Percentiles rank a stretch among this genome's conserved stretches.
Evolutionary conservation across 2,329 filamentous ascomycete species (phyloP).

Genomic region (Sordariomycetes sp.): DNA sequence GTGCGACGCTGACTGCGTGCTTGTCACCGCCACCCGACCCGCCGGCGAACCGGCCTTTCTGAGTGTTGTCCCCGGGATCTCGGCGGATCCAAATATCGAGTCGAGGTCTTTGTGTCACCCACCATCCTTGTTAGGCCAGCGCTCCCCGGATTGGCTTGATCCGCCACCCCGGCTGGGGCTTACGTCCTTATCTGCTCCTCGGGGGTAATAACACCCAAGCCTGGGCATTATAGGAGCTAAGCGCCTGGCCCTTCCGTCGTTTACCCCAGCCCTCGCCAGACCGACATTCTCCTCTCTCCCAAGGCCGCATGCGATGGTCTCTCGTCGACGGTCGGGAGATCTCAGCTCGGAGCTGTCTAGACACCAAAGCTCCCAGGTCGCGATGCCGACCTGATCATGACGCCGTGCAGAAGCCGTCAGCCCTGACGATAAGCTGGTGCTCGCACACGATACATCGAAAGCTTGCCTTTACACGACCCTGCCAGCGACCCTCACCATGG

Average conservation of each 20-base stretch:
- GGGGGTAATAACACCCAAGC: not conserved
- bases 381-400: not conserved
- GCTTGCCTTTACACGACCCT: not conserved
- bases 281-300: not conserved
- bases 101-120: not conserved
- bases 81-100: not conserved
- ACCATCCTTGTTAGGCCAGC: not conserved
- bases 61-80: not conserved
- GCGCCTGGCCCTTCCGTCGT: not conserved
- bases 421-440: not conserved
- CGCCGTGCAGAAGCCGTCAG: not conserved
- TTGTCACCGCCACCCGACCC: not conserved
- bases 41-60: not conserved
- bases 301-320: not conserved
- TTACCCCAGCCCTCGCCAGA: not conserved
- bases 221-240: not conserved
- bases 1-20: not conserved
- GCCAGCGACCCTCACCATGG: constrained; percentile 26
- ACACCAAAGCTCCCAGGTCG: not conserved
- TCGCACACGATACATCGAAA: not conserved
- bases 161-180: not conserved
- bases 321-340: not conserved
- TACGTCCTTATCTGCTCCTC: not conserved
- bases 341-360: not conserved
- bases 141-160: not conserved